These are phyloP conservation scores for Artomyces pyxidatus DNA, from an alignment of 768 basidiomycete species.

Conservation along the genomic window DNA sequence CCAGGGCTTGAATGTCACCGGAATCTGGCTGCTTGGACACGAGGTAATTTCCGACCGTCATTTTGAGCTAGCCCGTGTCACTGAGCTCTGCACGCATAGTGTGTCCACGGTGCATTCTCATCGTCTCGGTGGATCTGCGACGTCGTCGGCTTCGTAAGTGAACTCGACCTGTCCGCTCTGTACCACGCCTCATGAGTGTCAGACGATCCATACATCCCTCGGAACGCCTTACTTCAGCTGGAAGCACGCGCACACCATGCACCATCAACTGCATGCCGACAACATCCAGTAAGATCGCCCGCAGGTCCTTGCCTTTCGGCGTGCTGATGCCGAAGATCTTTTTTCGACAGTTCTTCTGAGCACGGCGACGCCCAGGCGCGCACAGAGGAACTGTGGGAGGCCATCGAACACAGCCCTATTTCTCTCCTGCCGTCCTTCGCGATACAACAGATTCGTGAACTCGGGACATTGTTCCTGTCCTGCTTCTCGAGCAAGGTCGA, in stretches of 20 bases:
- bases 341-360: too few relatives aligned
- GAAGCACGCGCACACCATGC: not conserved
- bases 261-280: too few relatives aligned
- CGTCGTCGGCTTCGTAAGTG: not conserved
- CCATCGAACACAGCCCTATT: too few relatives aligned
- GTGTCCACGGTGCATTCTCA: not conserved
- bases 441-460: too few relatives aligned
- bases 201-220: not conserved
- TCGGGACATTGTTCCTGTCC: too few relatives aligned
- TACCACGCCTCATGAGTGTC: not conserved
- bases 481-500: too few relatives aligned
- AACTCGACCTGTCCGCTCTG: not conserved
- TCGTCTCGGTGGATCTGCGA: not conserved
- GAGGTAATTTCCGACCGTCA: not conserved
- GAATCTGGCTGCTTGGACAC: not conserved
- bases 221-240: not conserved
- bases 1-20: not conserved
- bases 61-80: not conserved
- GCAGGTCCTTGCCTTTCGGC: too few relatives aligned
- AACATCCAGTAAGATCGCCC: too few relatives aligned
- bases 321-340: too few relatives aligned
- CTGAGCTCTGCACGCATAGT: not conserved
- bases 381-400: too few relatives aligned
- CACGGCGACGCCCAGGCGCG: too few relatives aligned
- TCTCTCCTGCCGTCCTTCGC: too few relatives aligned